phyloP scores from a whole-genome alignment of 768 basidiomycete species.

The Mycena capillaripes region DNA sequence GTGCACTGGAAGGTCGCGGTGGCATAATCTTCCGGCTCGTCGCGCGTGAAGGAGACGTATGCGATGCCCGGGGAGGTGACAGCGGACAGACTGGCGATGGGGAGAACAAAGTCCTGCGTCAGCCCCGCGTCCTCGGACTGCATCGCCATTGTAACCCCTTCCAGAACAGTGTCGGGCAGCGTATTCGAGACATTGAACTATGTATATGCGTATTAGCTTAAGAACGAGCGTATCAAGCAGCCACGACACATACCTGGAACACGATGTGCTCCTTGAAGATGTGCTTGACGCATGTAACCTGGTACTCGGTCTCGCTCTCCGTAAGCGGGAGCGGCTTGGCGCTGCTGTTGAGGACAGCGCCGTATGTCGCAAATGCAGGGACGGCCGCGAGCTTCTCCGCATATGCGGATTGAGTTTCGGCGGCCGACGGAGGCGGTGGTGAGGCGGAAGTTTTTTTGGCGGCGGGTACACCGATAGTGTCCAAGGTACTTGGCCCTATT shows the following conservation, averaged over 20 bases:
- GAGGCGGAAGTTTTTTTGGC: conserved; percentile 69
- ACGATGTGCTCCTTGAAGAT: conserved; percentile 96
- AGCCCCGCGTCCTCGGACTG: conserved; percentile 80
- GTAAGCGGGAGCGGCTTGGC: conserved; percentile 86
- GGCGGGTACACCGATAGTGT: conserved; percentile 83
- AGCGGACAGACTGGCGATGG: conserved; percentile 76
- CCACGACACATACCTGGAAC: conserved; percentile 81
- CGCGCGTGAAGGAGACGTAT: conserved; percentile 95
- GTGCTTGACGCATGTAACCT: conserved; percentile 97
- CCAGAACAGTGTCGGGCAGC: conserved; percentile 93
- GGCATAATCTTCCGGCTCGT: conserved; percentile 80
- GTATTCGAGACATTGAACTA: conserved; percentile 99
- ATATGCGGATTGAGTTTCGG: conserved; percentile 91
- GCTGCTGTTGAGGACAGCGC: conserved; percentile 89
- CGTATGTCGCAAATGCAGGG: conserved; percentile 89
- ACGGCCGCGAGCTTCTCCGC: conserved; percentile 88
- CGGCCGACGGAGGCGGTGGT: conserved; percentile 84
- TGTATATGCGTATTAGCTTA: conserved; percentile 12
- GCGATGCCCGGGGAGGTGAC: conserved; percentile 85
- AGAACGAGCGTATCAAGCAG: not conserved
- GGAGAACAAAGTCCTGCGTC: conserved; percentile 96
- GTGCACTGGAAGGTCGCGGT: conserved; percentile 90
- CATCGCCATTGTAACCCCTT: conserved; percentile 96
- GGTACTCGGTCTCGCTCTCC: conserved; percentile 98
- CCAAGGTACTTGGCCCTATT: conserved; percentile 83